Evolutionary conservation across 768 basidiomycete species (phyloP).

Genomic region (Russula virescens): DNA sequence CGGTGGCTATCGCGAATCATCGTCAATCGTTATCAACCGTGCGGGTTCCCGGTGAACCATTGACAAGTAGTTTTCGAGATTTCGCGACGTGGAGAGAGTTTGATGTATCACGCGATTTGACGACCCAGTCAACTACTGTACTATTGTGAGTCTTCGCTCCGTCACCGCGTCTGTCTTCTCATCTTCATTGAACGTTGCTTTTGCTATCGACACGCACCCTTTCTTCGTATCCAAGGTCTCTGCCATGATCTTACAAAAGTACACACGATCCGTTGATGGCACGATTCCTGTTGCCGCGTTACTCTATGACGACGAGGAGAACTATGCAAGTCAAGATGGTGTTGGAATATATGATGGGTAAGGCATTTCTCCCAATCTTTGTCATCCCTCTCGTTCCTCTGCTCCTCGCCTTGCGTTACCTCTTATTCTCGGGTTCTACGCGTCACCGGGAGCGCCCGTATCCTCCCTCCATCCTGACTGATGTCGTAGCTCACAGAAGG

Average conservation of each 20-base stretch:
- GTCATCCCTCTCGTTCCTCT: too few relatives aligned
- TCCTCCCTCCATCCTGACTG: slow-evolving; percentile 26
- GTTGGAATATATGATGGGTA: slow-evolving; percentile 94
- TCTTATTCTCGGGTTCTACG: background rate
- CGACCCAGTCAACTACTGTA: too few relatives aligned
- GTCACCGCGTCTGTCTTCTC: background rate
- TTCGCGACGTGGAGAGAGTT: too few relatives aligned
- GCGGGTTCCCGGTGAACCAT: too few relatives aligned
- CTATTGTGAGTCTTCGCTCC: background rate
- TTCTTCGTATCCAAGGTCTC: background rate
- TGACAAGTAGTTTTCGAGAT: too few relatives aligned
- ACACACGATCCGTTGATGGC: slow-evolving; percentile 57
- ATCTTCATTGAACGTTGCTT: background rate
- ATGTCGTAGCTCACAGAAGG: slow-evolving; percentile 66
- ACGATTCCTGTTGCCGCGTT: slow-evolving; percentile 73
- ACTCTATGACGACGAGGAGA: slow-evolving; percentile 75
- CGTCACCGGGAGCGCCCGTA: background rate
- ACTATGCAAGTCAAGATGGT: slow-evolving; percentile 63
- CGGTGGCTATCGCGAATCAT: too few relatives aligned
- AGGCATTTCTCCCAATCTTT: slow-evolving; percentile 28
- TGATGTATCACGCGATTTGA: too few relatives aligned
- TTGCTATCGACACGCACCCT: background rate
- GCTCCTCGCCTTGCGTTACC: background rate
- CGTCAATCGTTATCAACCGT: too few relatives aligned
- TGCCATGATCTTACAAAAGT: slow-evolving; percentile 40